These are phyloP conservation scores for Aspergillus sp. DNA, from an alignment of 2,329 filamentous ascomycete genomes.

Conservation along the genomic window DNA sequence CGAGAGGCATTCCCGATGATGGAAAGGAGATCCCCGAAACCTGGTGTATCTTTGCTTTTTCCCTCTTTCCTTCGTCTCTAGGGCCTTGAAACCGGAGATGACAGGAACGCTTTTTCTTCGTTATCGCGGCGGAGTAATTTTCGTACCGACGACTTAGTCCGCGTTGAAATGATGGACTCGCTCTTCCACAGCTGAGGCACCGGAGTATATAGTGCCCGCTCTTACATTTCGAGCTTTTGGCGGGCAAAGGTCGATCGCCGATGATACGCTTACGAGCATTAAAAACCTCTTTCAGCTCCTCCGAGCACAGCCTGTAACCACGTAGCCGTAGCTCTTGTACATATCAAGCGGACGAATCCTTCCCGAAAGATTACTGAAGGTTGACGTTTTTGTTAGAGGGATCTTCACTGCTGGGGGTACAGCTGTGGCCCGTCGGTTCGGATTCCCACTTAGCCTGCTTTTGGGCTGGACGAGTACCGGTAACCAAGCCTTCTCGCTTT, in stretches of 20 bases:
- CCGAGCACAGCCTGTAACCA: not conserved
- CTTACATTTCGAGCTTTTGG: not conserved
- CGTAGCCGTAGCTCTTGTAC: not conserved
- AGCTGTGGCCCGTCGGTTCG: slow-evolving; percentile 14
- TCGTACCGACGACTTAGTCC: slow-evolving; percentile 4
- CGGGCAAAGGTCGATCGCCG: not conserved
- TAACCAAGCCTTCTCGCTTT: slow-evolving; percentile 10
- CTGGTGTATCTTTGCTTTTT: not conserved
- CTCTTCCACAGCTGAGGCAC: not conserved
- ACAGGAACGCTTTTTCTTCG: not conserved
- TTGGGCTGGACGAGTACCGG: slow-evolving; percentile 9
- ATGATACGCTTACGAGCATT: not conserved
- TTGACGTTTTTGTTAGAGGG: not conserved
- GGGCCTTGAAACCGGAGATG: not conserved
- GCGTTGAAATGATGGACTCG: not conserved
- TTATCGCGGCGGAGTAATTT: slow-evolving; percentile 3
- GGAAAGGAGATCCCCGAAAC: not conserved
- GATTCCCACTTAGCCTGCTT: slow-evolving; percentile 16
- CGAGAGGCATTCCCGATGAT: not conserved
- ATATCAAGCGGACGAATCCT: not conserved
- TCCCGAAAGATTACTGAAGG: not conserved
- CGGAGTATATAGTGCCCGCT: not conserved
- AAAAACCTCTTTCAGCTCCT: not conserved
- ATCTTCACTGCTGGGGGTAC: slow-evolving; percentile 12
- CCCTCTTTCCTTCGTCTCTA: not conserved